Evolutionary conservation across 106 monocot species (phyloP).

Genomic region (Ottelia alismoides): DNA sequence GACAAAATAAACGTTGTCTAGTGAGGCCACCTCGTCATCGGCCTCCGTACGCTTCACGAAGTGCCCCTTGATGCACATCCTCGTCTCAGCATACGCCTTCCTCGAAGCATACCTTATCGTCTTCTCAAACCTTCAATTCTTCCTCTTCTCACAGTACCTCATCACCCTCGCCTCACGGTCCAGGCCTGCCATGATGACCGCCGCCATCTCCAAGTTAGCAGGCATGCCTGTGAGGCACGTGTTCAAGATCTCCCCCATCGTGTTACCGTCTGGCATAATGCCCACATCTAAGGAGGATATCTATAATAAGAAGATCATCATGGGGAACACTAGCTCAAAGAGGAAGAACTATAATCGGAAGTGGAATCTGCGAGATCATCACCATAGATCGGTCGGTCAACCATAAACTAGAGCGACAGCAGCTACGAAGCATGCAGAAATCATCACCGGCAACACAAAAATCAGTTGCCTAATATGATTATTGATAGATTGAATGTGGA

Average conservation of each 20-base stretch:
- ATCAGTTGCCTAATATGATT: too few species aligned
- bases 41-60: too few species aligned
- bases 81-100: constrained; percentile 14
- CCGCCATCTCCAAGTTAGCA: too few species aligned
- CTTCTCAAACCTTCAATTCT: constrained; percentile 13
- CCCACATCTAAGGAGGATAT: constrained; percentile 5
- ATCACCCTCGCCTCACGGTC: too few species aligned
- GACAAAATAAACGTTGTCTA: not conserved
- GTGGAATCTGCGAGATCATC: constrained; percentile 59
- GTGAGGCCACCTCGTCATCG: not conserved
- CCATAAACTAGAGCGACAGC: too few species aligned
- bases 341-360: constrained; percentile 26
- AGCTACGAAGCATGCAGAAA: too few species aligned
- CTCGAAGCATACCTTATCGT: constrained; percentile 8
- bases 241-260: constrained; percentile 1
- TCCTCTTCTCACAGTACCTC: constrained; percentile 14
- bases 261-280: constrained; percentile 4
- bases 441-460: too few species aligned
- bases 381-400: too few species aligned
- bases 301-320: too few species aligned
- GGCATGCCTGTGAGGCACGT: too few species aligned
- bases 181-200: not conserved
- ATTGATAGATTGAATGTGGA: too few species aligned
- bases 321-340: constrained; percentile 5
- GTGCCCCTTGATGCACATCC: constrained; percentile 6